Evolutionary conservation across 179 eudicot species (phyloP).

Genomic region (Beta macrorhiza): DNA sequence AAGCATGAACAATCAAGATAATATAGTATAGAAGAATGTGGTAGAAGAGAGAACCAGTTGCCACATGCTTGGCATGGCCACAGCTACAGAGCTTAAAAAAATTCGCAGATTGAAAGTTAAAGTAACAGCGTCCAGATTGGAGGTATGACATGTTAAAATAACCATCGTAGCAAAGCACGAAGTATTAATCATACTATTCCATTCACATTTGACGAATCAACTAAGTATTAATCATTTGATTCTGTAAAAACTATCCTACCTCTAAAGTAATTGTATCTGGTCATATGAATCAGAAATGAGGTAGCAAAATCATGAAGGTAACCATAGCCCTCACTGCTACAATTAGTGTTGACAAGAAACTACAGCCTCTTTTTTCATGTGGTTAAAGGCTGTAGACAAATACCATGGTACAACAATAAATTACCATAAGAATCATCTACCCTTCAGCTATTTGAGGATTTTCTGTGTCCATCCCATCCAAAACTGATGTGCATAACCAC

Average conservation of each 20-base stretch:
- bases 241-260: slow-evolving; percentile 29
- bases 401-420: slow-evolving; percentile 12
- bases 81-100: background rate
- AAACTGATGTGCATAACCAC: slow-evolving; percentile 14
- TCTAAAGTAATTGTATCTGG: slow-evolving; percentile 27
- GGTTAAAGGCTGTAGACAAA: slow-evolving; percentile 14
- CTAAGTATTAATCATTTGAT: slow-evolving; percentile 11
- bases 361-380: slow-evolving; percentile 21
- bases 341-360: slow-evolving; percentile 19
- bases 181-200: slow-evolving; percentile 22
- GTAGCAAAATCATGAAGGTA: slow-evolving; percentile 28
- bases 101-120: background rate
- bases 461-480: slow-evolving; percentile 16
- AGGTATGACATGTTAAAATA: slow-evolving; percentile 4
- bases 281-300: slow-evolving; percentile 29
- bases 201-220: slow-evolving; percentile 24
- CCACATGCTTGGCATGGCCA: background rate
- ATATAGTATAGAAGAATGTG: background rate
- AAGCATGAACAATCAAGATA: slow-evolving; percentile 6
- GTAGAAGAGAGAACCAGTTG: background rate
- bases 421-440: slow-evolving; percentile 13
- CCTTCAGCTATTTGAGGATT: slow-evolving; percentile 7
- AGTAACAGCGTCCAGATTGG: slow-evolving; percentile 12
- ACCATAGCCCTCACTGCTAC: slow-evolving; percentile 17
- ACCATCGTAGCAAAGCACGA: slow-evolving; percentile 21